Base-by-base conservation (phyloP, 805 yeast genomes). In the Vanderwaltozyma yarrowii region DNA sequence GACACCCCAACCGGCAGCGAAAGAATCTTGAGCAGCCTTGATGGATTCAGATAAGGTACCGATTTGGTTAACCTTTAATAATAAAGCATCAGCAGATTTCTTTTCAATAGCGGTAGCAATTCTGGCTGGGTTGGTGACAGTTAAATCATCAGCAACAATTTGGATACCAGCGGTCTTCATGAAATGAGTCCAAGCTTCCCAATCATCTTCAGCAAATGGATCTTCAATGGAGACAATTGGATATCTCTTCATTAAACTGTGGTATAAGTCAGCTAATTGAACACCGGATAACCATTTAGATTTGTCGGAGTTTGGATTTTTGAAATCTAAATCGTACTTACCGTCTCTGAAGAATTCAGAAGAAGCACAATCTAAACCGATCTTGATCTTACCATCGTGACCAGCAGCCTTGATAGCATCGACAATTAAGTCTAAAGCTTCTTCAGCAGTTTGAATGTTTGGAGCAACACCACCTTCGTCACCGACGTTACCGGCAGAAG, bases 391-490 rank as follows among this genome's bases (percentile, higher is more conserved):
- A 67, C 96, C 97, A 50, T 78, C 80, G 82, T 89, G 88, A 64
- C 98, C 98, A 56, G 98, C 96, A 55, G 71, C 67, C 65, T 78
- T 84, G 66, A 92, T 89, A 62, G 98, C 86, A 52, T 69, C 80
- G 56, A 77, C 74, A 67, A 89, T 86, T 67, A 89, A 80, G 74
- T 92, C 96, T 53, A 89, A 74, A 58, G 97, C 98, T 78, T 89
- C 97, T 69, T 78, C 84, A 64, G 98, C 89, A 57, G 96, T 77
- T 53, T 81, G 76, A 54, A 92, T 80, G 70, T 87, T 85, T 70
- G 98, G 98, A 60, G 98, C 98, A 74, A 89, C 96, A 80, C 98
- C 98, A 82, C 98, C 98, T 78, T 89, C 98, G 71, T 89, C 98
- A 79, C 98, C 98, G 65, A 89, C 98, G 74, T 89, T 89, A 73